Evolutionary conservation across 2,329 filamentous ascomycete genomes (phyloP).

Genomic region (Beauveria asiatica): DNA sequence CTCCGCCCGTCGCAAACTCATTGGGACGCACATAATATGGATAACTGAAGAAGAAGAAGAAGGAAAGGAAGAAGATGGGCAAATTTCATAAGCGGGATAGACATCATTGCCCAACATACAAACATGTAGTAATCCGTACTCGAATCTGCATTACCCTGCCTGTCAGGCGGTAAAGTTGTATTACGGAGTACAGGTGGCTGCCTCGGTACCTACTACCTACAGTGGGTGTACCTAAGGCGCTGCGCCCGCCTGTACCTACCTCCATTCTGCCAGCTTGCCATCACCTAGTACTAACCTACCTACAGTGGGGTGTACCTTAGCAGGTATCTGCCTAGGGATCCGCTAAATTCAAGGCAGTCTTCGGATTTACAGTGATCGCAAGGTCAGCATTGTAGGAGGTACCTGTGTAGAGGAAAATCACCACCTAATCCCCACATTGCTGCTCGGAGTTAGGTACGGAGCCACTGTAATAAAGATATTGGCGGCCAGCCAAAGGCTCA

Average conservation of each 20-base stretch:
- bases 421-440: too few species aligned
- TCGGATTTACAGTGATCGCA: too few species aligned
- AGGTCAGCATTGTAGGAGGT: too few species aligned
- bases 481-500: neutral
- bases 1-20: neutral
- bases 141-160: neutral
- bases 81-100: neutral
- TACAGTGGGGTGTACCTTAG: too few species aligned
- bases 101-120: neutral
- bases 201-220: neutral
- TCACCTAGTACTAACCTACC: too few species aligned
- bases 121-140: neutral
- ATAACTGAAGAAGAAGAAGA: too few species aligned
- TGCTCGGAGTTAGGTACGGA: too few species aligned
- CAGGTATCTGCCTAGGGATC: too few species aligned
- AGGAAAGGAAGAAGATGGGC: too few species aligned
- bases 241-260: neutral
- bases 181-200: neutral
- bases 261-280: neutral
- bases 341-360: conserved; percentile 2
- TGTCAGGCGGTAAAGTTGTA: neutral
- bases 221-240: neutral
- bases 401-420: too few species aligned
- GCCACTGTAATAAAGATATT: too few species aligned
- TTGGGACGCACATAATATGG: neutral